Evolutionary conservation across 2,329 filamentous ascomycete species (phyloP).

Genomic region (Alternaria sp.): DNA sequence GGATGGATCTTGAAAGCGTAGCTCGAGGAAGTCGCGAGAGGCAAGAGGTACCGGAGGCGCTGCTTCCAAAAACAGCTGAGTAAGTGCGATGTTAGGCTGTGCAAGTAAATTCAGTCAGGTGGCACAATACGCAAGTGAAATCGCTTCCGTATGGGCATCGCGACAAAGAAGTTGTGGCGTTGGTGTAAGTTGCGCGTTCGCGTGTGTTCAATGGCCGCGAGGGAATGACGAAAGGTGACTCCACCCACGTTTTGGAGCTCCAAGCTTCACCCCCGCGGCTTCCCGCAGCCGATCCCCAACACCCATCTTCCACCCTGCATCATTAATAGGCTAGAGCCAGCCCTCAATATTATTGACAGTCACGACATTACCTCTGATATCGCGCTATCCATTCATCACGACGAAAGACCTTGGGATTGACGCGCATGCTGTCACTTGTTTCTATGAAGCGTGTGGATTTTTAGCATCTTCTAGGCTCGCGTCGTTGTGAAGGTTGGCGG

Average conservation of each 20-base stretch:
- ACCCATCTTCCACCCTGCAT: background rate
- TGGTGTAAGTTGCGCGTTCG: conserved; percentile 7
- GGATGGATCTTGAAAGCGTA: background rate
- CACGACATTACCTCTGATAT: background rate
- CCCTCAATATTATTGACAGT: background rate
- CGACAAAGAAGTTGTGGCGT: conserved; percentile 10
- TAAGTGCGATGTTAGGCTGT: background rate
- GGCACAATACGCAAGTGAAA: conserved; percentile 10
- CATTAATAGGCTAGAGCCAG: background rate
- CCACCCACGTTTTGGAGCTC: conserved; percentile 8
- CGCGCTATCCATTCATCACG: background rate
- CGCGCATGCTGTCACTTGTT: background rate
- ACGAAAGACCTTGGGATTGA: background rate
- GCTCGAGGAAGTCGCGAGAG: conserved; percentile 15
- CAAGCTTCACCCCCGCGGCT: conserved; percentile 15
- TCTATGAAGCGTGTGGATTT: background rate
- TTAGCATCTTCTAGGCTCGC: background rate
- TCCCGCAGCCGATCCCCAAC: conserved; percentile 6
- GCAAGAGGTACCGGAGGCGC: conserved; percentile 12
- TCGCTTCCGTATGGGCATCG: conserved; percentile 26
- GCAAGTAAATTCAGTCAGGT: conserved; percentile 12
- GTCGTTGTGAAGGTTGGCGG: background rate
- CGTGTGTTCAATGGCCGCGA: conserved; percentile 4
- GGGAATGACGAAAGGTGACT: conserved; percentile 23
- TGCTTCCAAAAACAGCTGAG: conserved; percentile 3